Evolutionary conservation across 148 eudicot genomes (phyloP), one percentile per base, ranked within the genome.

Genomic region (Mesembryanthemum crystallinum): DNA sequence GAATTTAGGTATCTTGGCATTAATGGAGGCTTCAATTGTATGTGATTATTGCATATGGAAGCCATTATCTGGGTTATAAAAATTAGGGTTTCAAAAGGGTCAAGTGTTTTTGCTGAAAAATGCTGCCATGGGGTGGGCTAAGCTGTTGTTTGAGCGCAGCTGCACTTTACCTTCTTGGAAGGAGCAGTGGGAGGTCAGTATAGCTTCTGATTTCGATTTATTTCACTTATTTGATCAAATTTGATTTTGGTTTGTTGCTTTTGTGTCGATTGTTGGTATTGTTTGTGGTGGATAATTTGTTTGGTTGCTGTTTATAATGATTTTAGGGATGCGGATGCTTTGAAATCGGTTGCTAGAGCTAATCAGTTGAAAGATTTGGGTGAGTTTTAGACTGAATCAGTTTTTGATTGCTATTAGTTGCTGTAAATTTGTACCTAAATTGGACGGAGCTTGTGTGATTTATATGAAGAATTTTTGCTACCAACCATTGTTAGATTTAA

Each of bases 51-150:
- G 71, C 51, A 25, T 10, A 75, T 66, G 49, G 30, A 51, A 10
- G 7, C 12, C 0, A 1, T 18, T 9, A 7, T 23, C 25, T 14
- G 29, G 45, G 27, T 33, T 64, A n/a, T 25, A 8, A 54, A n/a
- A 27, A 66, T 72, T 81, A 65, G 83, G 83, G 83, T 76, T 76
- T 76, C 57, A 71, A 42, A 28, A 14, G 1, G 30, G 64, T 8
- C 18, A 8, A 3, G n/a, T 4, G 39, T 2, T 7, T 10, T 30
- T 28, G 12, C 21, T 17, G 52, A 24, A 27, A 33, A 75, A 73
- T 92, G 97, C 87, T 89, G 60, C 98, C 99, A 4, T 89, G 97
- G 94, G 97, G 99, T 43, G 98, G 99, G 21, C 32, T 96, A 59
- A 78, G 88, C 23, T 92, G 98, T 74, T 96, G 97, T 86, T 77